Conservation (phyloP, 192 early-diverging fungal genomes). For the Coemansia sp. region DNA sequence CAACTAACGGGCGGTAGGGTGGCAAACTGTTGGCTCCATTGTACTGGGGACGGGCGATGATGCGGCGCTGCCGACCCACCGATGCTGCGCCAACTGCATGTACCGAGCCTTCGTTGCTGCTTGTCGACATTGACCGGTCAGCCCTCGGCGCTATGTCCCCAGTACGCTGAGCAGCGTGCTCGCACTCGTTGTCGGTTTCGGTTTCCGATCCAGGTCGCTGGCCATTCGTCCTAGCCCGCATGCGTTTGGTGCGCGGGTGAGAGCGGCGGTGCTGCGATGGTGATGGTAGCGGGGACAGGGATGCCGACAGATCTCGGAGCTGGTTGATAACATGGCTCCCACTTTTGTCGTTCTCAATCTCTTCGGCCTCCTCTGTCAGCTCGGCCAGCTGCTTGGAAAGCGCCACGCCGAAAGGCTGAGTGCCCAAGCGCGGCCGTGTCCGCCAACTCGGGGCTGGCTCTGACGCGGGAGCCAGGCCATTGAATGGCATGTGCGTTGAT, state of each 20-base stretch:
- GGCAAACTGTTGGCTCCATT: background rate
- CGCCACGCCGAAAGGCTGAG: conserved; percentile 17
- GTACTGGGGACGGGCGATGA: background rate
- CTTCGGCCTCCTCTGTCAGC: conserved; percentile 41
- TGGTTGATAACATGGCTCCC: conserved; percentile 1
- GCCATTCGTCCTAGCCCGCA: background rate
- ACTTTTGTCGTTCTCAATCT: conserved; percentile 12
- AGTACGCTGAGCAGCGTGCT: background rate
- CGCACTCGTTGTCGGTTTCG: conserved; percentile 30
- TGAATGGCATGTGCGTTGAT: background rate
- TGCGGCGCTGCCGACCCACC: background rate
- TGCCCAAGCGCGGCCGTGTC: conserved; percentile 20
- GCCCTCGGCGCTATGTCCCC: background rate
- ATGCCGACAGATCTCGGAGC: conserved; percentile 19
- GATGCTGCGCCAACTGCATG: background rate
- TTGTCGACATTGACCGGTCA: background rate
- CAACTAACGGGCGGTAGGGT: background rate
- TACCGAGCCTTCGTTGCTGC: background rate
- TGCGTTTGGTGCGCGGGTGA: conserved; percentile 14
- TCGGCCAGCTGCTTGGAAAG: conserved; percentile 39
- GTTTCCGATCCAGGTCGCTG: conserved; percentile 40
- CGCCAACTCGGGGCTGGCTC: conserved; percentile 39
- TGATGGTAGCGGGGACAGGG: conserved; percentile 29
- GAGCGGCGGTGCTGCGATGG: conserved; percentile 23
- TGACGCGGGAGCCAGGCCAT: conserved; percentile 21